phyloP scores from a whole-genome alignment of 371 early-diverging fungal genomes.

The Enteropsectra breve region DNA sequence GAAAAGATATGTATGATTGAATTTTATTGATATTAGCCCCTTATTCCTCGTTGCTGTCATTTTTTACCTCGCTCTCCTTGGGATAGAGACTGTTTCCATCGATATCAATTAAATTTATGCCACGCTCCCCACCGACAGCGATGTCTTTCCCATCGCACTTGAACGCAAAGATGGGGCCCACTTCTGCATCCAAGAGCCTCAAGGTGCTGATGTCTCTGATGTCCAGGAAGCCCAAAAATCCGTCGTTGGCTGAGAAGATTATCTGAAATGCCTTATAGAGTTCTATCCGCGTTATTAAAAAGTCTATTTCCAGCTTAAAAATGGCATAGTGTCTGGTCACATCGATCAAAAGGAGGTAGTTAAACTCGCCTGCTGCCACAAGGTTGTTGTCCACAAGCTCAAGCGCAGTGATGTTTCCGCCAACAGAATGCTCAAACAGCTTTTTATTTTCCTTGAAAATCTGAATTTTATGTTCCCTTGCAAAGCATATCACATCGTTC shows the following conservation, averaged over 20 bases:
- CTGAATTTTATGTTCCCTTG: constrained; percentile 9
- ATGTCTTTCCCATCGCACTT: constrained; percentile 7
- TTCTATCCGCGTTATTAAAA: constrained; percentile 17
- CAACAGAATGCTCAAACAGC: constrained; percentile 24
- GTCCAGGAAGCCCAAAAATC: constrained; percentile 39
- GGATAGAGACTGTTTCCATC: neutral
- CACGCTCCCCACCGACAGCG: constrained; percentile 35
- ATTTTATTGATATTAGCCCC: neutral
- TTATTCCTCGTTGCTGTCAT: neutral
- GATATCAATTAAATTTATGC: constrained; percentile 26
- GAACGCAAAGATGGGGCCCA: constrained; percentile 41
- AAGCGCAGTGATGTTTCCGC: constrained; percentile 17
- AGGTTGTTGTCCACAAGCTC: constrained; percentile 34
- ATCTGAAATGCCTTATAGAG: constrained; percentile 2
- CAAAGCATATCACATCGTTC: constrained; percentile 35
- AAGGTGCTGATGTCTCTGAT: constrained; percentile 34
- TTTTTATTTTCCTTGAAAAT: constrained; percentile 30
- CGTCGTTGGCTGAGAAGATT: constrained; percentile 27
- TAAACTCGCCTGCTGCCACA: constrained; percentile 43
- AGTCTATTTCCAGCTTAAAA: constrained; percentile 24
- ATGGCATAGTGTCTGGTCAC: constrained; percentile 24
- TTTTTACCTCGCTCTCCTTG: neutral
- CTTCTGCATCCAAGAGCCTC: constrained; percentile 15
- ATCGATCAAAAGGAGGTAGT: constrained; percentile 34
- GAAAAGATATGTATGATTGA: no score